These are phyloP conservation scores for Pseudogymnoascus pannorum DNA, from an alignment of 2,329 filamentous ascomycete genomes.

Conservation along the genomic window DNA sequence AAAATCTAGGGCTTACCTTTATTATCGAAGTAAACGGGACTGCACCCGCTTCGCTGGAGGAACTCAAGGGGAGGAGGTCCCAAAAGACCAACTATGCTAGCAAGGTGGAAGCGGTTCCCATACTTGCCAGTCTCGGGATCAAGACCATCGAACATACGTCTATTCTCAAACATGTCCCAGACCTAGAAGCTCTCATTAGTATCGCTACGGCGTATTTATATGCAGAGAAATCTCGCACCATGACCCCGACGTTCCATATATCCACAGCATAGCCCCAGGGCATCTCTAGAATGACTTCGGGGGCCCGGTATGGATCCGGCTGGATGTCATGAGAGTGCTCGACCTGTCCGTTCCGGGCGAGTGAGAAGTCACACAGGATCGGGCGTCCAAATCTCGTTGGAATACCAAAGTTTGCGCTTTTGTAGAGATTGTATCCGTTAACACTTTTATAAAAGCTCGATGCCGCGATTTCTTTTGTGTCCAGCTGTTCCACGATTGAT, in stretches of 20 bases:
- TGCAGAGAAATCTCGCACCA: conserved; percentile 22
- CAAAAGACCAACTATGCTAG: conserved; percentile 23
- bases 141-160: conserved; percentile 19
- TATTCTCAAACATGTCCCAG: conserved; percentile 23
- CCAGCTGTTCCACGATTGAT: conserved; percentile 20
- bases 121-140: conserved; percentile 20
- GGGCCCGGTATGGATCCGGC: conserved; percentile 20
- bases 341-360: conserved; percentile 20
- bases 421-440: conserved; percentile 20
- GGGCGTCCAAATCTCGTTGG: conserved; percentile 21
- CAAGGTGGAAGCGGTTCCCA: conserved; percentile 22
- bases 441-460: conserved; percentile 17
- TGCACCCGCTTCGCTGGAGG: conserved; percentile 21
- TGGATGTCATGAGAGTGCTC: conserved; percentile 19
- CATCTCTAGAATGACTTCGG: conserved; percentile 33
- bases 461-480: conserved; percentile 19
- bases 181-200: conserved; percentile 20
- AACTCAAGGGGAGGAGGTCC: conserved; percentile 25
- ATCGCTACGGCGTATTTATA: background rate
- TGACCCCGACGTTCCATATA: conserved; percentile 31
- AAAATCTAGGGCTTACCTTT: conserved; percentile 19
- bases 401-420: conserved; percentile 20
- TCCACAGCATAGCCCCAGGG: conserved; percentile 30
- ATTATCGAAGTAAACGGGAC: conserved; percentile 23
- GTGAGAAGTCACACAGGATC: conserved; percentile 22